phyloP scores from a whole-genome alignment of 2,329 filamentous ascomycete genomes.

The Cladosporium phlei region DNA sequence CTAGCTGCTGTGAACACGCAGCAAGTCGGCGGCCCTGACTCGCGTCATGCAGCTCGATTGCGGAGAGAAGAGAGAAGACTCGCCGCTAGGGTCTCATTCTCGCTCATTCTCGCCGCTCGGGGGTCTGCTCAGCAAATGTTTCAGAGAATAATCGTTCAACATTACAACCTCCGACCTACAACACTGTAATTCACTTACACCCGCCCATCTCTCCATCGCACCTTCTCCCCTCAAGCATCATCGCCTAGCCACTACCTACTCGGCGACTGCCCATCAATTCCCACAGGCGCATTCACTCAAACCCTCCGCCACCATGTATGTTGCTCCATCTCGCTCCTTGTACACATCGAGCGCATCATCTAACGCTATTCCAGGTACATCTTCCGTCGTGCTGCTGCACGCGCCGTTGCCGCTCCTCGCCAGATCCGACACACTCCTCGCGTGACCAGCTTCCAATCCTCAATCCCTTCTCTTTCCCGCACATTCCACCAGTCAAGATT shows the following conservation, averaged over 20 bases:
- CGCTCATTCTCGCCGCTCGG: no score
- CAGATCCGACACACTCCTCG: constrained; percentile 21
- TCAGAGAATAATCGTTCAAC: neutral
- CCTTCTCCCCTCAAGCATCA: neutral
- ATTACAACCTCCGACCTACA: neutral
- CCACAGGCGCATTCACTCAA: neutral
- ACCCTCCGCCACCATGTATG: constrained; percentile 9
- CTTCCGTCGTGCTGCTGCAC: constrained; percentile 54
- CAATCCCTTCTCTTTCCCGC: constrained; percentile 33
- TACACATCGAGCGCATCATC: neutral
- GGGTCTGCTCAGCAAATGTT: constrained; percentile 4
- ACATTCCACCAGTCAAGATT: constrained; percentile 38
- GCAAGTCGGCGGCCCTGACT: neutral
- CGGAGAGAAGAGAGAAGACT: constrained; percentile 5
- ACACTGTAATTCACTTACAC: no score
- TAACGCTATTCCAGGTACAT: constrained; percentile 44
- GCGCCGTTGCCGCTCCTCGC: constrained; percentile 47
- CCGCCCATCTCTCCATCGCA: neutral
- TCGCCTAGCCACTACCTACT: neutral
- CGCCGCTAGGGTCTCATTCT: no score
- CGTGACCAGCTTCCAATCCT: constrained; percentile 33
- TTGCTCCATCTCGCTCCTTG: neutral
- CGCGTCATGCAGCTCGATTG: constrained; percentile 1
- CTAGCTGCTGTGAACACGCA: constrained; percentile 1
- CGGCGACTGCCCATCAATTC: constrained; percentile 1